Evolutionary conservation across 768 basidiomycete genomes (phyloP).

Genomic region (Termitomyces sp.): DNA sequence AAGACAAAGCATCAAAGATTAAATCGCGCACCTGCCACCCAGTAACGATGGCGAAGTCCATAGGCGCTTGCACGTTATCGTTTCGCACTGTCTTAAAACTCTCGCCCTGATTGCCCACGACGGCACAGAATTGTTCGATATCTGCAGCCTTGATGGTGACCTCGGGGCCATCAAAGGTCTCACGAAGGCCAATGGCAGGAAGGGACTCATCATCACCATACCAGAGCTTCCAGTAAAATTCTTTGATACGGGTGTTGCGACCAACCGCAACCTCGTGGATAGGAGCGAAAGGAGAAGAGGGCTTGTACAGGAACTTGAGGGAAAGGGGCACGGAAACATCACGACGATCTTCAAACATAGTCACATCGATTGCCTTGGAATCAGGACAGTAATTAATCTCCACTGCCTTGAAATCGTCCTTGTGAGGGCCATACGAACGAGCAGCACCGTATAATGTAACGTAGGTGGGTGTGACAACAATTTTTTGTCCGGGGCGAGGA

Average conservation of each 20-base stretch:
- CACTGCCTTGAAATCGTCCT: constrained; percentile 74
- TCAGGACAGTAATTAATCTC: constrained; percentile 57
- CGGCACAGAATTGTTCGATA: constrained; percentile 85
- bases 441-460: constrained; percentile 71
- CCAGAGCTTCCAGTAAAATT: constrained; percentile 99
- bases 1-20: background rate
- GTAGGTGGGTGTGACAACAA: constrained; percentile 59
- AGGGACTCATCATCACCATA: constrained; percentile 81
- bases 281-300: constrained; percentile 83
- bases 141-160: constrained; percentile 71
- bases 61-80: constrained; percentile 76
- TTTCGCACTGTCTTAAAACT: constrained; percentile 78
- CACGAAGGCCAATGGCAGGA: constrained; percentile 73
- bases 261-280: constrained; percentile 85
- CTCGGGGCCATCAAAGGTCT: constrained; percentile 83
- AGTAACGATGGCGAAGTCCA: constrained; percentile 98
- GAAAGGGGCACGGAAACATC: constrained; percentile 72
- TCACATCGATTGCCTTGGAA: constrained; percentile 58
- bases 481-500: constrained; percentile 75
- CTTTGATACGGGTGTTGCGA: constrained; percentile 88
- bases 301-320: constrained; percentile 82
- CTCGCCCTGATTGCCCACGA: constrained; percentile 92
- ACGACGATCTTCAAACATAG: constrained; percentile 78
- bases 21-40: constrained; percentile 84
- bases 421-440: constrained; percentile 74